phyloP scores from a whole-genome alignment of 2,329 filamentous ascomycete species.

The Beauveria brongniartii region DNA sequence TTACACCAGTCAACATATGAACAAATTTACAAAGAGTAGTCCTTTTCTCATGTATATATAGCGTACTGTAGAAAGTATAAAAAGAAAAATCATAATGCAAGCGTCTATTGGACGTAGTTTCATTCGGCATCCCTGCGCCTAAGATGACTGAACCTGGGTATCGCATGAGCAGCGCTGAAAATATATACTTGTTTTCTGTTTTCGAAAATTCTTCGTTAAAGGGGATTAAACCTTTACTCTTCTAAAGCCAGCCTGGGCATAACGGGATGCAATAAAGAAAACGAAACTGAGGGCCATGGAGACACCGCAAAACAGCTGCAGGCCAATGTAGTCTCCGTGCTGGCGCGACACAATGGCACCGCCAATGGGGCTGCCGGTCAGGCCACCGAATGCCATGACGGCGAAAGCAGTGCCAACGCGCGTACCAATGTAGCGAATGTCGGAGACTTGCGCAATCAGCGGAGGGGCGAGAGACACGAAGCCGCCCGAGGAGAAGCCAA shows the following conservation, averaged over 20 bases:
- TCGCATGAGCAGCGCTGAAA: background rate
- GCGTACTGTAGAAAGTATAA: background rate
- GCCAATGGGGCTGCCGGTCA: constrained; percentile 61
- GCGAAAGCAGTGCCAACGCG: constrained; percentile 58
- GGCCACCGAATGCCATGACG: constrained; percentile 52
- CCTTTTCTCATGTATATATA: background rate
- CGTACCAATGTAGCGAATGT: constrained; percentile 61
- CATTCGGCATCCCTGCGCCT: background rate
- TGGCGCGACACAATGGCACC: constrained; percentile 49
- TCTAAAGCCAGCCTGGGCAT: constrained; percentile 27
- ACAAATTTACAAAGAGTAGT: background rate
- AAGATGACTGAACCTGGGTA: background rate
- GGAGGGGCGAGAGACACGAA: constrained; percentile 57
- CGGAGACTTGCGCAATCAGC: constrained; percentile 61
- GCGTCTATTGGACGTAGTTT: background rate
- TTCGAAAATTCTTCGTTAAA: background rate
- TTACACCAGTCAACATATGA: too few relatives aligned
- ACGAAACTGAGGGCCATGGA: constrained; percentile 28
- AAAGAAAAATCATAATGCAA: background rate
- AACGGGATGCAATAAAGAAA: constrained; percentile 24
- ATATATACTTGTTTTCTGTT: background rate
- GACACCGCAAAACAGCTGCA: constrained; percentile 59
- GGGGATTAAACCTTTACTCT: background rate
- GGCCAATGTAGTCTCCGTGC: constrained; percentile 44
- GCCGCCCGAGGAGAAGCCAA: constrained; percentile 61